Evolutionary conservation across 345 rosid genomes (phyloP).

Genomic region (Eucalyptus melliodora): DNA sequence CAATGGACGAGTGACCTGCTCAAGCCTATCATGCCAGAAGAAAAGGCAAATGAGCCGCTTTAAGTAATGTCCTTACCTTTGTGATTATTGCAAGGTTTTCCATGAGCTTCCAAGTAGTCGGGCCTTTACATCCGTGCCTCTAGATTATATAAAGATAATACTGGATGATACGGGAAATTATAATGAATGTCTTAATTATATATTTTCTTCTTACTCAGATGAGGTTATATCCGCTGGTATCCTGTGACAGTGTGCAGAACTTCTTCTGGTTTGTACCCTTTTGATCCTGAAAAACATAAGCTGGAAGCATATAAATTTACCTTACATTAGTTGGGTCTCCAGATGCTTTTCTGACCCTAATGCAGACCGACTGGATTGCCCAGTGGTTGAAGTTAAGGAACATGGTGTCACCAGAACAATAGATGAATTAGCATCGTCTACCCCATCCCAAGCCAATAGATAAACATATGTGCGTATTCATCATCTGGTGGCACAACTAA

Average conservation of each 20-base stretch:
- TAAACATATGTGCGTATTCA: background rate
- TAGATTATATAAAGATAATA: no score
- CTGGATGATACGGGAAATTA: background rate
- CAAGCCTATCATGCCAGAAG: background rate
- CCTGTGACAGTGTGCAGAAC: background rate
- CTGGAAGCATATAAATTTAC: background rate
- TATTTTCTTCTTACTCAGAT: background rate
- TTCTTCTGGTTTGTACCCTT: background rate
- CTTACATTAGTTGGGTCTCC: background rate
- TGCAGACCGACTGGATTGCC: background rate
- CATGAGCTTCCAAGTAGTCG: background rate
- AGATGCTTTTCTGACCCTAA: background rate
- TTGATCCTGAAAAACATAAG: background rate
- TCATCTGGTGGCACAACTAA: background rate
- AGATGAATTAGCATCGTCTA: background rate
- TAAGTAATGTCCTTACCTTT: background rate
- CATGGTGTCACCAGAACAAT: background rate
- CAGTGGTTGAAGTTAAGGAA: background rate
- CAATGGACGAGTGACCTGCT: background rate
- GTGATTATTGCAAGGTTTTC: background rate
- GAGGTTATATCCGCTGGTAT: background rate
- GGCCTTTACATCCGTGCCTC: background rate
- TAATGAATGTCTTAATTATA: background rate
- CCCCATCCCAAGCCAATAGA: background rate
- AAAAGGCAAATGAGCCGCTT: background rate